Evolutionary conservation across 371 early-diverging fungal genomes (phyloP).

Genomic region (Circinella minor): DNA sequence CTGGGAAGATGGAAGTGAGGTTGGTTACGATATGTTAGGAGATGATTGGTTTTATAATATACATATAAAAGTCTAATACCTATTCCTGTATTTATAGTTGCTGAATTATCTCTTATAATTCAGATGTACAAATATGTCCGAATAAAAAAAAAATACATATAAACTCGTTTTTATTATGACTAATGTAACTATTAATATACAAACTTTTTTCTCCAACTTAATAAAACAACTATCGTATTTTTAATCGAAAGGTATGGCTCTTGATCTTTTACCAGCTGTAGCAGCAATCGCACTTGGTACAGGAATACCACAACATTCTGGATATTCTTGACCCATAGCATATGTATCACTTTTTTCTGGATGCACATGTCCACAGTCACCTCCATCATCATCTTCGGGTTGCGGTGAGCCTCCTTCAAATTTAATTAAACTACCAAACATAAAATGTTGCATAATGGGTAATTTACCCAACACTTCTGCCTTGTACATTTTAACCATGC

Average conservation of each 20-base stretch:
- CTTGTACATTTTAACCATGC: conserved; percentile 98
- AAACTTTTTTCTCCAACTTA: too few species aligned
- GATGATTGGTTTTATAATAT: too few species aligned
- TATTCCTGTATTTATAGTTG: too few species aligned
- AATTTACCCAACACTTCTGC: conserved; percentile 95
- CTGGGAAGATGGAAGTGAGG: too few species aligned
- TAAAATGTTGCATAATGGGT: conserved; percentile 99
- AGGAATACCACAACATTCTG: conserved; percentile 94
- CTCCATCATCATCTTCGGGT: conserved; percentile 48
- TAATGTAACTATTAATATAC: too few species aligned
- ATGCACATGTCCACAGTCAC: conserved; percentile 53
- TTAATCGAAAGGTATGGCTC: conserved; percentile 65
- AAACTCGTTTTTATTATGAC: too few species aligned
- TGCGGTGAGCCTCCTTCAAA: conserved; percentile 59
- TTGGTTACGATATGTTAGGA: too few species aligned
- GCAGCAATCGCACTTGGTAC: conserved; percentile 95
- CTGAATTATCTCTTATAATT: too few species aligned
- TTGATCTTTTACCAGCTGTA: conserved; percentile 44
- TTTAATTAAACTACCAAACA: conserved; percentile 82
- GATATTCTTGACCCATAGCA: conserved; percentile 93
- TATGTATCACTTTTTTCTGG: conserved; percentile 59
- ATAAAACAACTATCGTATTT: not conserved
- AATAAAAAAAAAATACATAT: too few species aligned
- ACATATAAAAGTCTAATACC: too few species aligned
- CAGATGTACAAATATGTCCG: too few species aligned